A percentile compares a stretch with the other conserved stretches of the same genome.
These are phyloP conservation scores for Termitomyces sp. DNA, from an alignment of 768 basidiomycete species.

Conservation along the genomic window DNA sequence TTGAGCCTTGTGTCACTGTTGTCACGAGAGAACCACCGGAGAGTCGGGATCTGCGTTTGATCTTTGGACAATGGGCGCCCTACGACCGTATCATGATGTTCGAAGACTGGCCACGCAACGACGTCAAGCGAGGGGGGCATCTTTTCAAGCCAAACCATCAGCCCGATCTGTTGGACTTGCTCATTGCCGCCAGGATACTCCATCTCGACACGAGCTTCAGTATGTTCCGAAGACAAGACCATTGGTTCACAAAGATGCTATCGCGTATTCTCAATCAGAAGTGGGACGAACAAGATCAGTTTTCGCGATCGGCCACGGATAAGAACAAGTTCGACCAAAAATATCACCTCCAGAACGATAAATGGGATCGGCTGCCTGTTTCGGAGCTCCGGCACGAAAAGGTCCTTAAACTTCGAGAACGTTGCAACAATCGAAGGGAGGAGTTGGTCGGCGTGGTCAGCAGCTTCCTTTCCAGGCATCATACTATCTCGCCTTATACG, in stretches of 20 bases:
- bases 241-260: constrained; percentile 3
- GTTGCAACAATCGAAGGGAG: neutral
- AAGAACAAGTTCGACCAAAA: neutral
- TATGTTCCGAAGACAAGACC: constrained; percentile 3
- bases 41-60: neutral
- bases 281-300: neutral
- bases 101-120: neutral
- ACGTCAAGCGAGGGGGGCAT: neutral
- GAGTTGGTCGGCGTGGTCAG: neutral
- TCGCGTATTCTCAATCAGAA: constrained; percentile 3
- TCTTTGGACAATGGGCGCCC: neutral
- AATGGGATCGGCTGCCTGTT: neutral
- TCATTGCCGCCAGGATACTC: neutral
- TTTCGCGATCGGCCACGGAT: neutral
- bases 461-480: neutral
- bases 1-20: neutral
- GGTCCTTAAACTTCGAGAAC: neutral
- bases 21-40: neutral
- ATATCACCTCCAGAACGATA: neutral
- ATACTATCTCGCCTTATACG: neutral
- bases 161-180: constrained; percentile 1
- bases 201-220: constrained; percentile 1
- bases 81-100: neutral
- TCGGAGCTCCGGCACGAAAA: neutral
- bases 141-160: neutral